Evolutionary conservation across 192 early-diverging fungal genomes (phyloP), one percentile per base, ranked within the genome.

Genomic region (Coemansia sp.): DNA sequence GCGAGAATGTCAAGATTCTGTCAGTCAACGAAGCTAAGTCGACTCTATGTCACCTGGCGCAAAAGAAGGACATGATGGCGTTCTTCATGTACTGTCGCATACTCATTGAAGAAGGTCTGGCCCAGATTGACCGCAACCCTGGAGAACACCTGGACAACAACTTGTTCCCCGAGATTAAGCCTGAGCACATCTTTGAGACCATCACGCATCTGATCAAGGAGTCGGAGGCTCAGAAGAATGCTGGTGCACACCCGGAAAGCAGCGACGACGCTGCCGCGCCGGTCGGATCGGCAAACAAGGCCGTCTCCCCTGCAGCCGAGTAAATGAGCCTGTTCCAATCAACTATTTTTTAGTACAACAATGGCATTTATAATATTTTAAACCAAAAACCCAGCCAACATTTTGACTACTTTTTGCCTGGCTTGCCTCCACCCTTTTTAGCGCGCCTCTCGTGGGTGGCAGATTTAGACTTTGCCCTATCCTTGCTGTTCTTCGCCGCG

Each of bases 91-190:
- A 77, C 47, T 34, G 55, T 2, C 55, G 73, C 34, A 56, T 77
- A 51, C 57, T 77, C 30, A 57, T 77, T 18, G 73, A 77, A 21
- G 73, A 77, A 30, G 73, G 73, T 0, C 57, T 77, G 67, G 73
- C 60, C 10, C 73, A 70, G 57, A 57, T 77, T 9, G 55, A 77
- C 42, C 53, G 61, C 34, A 17, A 43, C 19, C 40, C 51, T n/a
- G 50, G 33, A 17, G 73, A 70, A 50, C 61, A 61, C 17, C 45
- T 77, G 22, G 64, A 77, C 42, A 77, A 77, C 40, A 37, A 18
- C 24, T 47, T 70, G 46, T 77, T 77, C 64, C 72, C 72, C 0
- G 61, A 64, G 0, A 40, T 77, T 18, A 19, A 42, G 22, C 67
- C 73, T 0, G 67, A 77, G 54, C 53, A 59, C 30, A 57, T 66